Conservation (phyloP, 2,329 filamentous ascomycete genomes). For the Apiospora sp. region DNA sequence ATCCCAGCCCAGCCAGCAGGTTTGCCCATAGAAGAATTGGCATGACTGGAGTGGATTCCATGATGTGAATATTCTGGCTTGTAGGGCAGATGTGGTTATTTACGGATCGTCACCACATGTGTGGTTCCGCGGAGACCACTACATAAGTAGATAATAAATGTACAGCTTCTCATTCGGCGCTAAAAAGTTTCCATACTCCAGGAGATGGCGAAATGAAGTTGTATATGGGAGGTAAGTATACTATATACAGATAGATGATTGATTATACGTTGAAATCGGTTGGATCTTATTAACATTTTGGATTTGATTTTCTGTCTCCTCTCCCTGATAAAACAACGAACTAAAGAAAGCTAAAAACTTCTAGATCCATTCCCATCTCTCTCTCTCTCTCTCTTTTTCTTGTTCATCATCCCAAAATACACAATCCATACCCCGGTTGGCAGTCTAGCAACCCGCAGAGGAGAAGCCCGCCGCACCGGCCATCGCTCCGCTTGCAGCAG, state of each 20-base stretch:
- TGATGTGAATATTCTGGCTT: not conserved
- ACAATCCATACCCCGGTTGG: conserved; percentile 31
- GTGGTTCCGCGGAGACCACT: not conserved
- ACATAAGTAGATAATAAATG: not conserved
- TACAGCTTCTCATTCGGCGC: not conserved
- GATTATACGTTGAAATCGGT: not conserved
- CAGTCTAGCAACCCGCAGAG: conserved; percentile 31
- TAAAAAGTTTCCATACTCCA: not conserved
- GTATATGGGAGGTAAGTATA: not conserved
- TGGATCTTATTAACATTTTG: not conserved
- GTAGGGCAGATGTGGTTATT: not conserved
- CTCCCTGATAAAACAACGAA: not conserved
- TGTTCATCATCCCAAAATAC: not conserved
- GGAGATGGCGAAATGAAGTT: not conserved
- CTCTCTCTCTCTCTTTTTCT: not conserved
- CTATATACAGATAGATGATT: not conserved
- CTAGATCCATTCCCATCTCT: too few relatives aligned
- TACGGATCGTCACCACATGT: not conserved
- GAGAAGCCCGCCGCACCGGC: conserved; percentile 32
- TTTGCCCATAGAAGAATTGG: not conserved
- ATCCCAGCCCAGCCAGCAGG: too few relatives aligned
- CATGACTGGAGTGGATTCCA: too few relatives aligned
- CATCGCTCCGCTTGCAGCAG: conserved; percentile 32
- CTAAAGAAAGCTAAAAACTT: not conserved
- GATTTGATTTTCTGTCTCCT: not conserved